These are phyloP conservation scores for Didymella arachidicola DNA, from an alignment of 2,329 filamentous ascomycete species.

Conservation along the genomic window DNA sequence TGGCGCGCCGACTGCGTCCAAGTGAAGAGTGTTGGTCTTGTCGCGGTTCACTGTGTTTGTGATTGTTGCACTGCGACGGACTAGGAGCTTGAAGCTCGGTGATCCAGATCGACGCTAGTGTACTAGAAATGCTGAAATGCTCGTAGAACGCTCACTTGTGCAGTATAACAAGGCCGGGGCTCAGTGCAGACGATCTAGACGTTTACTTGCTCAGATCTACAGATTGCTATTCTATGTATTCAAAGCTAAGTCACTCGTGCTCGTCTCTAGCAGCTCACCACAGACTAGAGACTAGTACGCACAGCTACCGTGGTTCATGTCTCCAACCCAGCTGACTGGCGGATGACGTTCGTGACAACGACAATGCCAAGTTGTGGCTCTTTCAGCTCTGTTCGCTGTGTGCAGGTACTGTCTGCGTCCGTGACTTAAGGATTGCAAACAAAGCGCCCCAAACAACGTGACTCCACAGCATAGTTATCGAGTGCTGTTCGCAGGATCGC, in stretches of 20 bases:
- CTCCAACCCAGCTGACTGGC: conserved; percentile 3
- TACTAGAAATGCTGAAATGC: background rate
- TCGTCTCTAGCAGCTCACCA: background rate
- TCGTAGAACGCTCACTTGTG: background rate
- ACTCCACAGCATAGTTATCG: background rate
- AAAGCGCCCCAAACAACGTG: background rate
- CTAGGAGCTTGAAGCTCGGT: conserved; percentile 31
- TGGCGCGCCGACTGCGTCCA: conserved; percentile 1
- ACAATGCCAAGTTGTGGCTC: background rate
- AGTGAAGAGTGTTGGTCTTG: background rate
- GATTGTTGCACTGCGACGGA: conserved; percentile 6
- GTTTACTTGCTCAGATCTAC: background rate
- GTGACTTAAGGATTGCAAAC: background rate
- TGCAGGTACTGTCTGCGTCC: background rate
- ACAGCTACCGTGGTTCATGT: conserved; percentile 3
- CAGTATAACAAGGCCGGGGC: too few relatives aligned
- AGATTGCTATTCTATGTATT: too few relatives aligned
- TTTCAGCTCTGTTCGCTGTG: conserved; percentile 1
- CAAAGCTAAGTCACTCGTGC: background rate
- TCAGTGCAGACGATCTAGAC: too few relatives aligned
- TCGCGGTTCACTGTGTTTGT: conserved; percentile 15
- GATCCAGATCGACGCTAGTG: conserved; percentile 19
- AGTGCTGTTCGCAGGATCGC: background rate
- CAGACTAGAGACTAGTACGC: background rate
- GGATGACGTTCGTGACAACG: conserved; percentile 6